These are phyloP conservation scores for Fusarium coffeatum DNA, from an alignment of 2,329 filamentous ascomycete genomes.

Conservation along the genomic window DNA sequence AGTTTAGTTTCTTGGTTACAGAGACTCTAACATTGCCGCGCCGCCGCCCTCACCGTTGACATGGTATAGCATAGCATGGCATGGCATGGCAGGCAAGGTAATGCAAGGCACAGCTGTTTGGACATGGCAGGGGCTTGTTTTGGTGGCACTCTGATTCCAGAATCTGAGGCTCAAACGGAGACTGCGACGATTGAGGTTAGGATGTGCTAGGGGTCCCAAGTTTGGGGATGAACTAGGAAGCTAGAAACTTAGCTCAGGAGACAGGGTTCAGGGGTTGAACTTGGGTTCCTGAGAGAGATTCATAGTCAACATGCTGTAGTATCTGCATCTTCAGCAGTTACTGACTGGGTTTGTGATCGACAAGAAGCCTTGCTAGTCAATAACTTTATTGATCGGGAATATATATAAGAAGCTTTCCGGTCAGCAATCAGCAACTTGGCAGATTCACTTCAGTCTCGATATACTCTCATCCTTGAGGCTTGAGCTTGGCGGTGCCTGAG, in stretches of 20 bases:
- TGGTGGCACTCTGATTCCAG: slow-evolving; percentile 28
- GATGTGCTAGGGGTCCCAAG: slow-evolving; percentile 25
- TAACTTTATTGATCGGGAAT: slow-evolving; percentile 9
- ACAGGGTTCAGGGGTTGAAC: slow-evolving; percentile 25
- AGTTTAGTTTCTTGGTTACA: slow-evolving; percentile 12
- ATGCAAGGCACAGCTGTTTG: slow-evolving; percentile 7
- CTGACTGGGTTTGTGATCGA: slow-evolving; percentile 12
- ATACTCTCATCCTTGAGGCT: slow-evolving; percentile 1
- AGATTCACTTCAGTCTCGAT: slow-evolving; percentile 9
- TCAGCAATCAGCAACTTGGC: background rate
- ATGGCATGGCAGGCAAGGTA: background rate
- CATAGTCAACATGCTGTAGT: background rate
- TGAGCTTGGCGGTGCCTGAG: background rate
- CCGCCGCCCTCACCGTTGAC: slow-evolving; percentile 23
- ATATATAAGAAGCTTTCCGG: slow-evolving; percentile 1
- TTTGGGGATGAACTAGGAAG: slow-evolving; percentile 24
- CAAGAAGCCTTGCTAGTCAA: slow-evolving; percentile 1
- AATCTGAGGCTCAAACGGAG: slow-evolving; percentile 45
- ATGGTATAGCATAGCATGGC: slow-evolving; percentile 4
- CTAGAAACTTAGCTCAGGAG: background rate
- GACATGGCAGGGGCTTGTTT: slow-evolving; percentile 16
- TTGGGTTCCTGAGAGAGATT: slow-evolving; percentile 22
- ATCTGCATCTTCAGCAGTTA: background rate
- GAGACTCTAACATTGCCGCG: slow-evolving; percentile 6
- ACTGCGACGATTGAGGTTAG: slow-evolving; percentile 42